These are phyloP conservation scores for Eutrema salsugineum DNA, from an alignment of 441 rosid genomes.

Conservation along the genomic window DNA sequence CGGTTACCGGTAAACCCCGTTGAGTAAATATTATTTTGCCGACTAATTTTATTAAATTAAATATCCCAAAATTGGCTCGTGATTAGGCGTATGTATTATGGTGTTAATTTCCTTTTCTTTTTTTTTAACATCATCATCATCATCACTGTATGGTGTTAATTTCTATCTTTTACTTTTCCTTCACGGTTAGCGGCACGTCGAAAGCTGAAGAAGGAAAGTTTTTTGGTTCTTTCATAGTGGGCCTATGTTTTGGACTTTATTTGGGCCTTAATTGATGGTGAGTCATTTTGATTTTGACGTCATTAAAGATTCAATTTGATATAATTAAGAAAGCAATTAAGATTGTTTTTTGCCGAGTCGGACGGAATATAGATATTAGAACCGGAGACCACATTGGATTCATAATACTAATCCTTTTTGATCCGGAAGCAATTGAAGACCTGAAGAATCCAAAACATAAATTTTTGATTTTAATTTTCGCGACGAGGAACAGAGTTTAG, in stretches of 20 bases:
- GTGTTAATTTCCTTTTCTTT: neutral
- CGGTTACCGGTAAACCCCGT: slow-evolving; percentile 38
- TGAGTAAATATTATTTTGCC: neutral
- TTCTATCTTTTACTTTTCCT: neutral
- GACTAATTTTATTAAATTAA: neutral
- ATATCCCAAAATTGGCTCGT: neutral
- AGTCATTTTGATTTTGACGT: no score
- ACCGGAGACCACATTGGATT: neutral
- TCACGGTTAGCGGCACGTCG: neutral
- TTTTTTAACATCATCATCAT: no score
- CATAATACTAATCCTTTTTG: neutral
- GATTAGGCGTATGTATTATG: neutral
- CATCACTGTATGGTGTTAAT: no score
- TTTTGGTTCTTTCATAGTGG: neutral
- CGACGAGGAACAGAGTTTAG: neutral
- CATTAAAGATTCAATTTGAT: neutral
- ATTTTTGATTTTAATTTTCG: neutral
- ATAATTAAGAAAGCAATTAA: neutral
- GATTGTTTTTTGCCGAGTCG: neutral
- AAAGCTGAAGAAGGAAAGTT: neutral
- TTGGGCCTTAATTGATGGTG: no score
- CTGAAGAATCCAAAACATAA: neutral
- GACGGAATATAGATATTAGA: neutral
- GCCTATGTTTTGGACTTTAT: neutral
- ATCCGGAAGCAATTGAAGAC: neutral